Evolutionary conservation across 2,329 filamentous ascomycete genomes (phyloP).

Genomic region (Colletotrichum kahawae): DNA sequence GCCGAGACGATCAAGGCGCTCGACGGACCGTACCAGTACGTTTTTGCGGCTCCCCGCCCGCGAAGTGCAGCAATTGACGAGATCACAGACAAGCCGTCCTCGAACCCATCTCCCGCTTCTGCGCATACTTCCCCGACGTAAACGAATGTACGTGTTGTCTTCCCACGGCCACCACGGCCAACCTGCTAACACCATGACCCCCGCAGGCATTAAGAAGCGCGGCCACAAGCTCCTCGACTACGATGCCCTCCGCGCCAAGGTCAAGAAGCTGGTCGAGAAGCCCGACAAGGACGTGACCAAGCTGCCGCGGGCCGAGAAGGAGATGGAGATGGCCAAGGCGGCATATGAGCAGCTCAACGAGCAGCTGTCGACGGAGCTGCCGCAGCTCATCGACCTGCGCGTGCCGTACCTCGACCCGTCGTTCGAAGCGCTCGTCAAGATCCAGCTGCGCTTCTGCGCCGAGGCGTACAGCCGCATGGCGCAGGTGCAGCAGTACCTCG

Average conservation of each 20-base stretch:
- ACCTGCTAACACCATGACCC: not conserved
- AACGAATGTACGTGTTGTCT: conserved; percentile 76
- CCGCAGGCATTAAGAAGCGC: conserved; percentile 91
- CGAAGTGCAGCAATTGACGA: conserved; percentile 16
- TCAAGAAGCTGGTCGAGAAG: conserved; percentile 97
- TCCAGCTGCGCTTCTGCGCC: conserved; percentile 95
- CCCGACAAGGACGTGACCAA: conserved; percentile 98
- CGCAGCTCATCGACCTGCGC: conserved; percentile 93
- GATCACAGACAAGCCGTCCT: conserved; percentile 79
- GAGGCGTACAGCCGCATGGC: conserved; percentile 98
- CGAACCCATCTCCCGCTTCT: conserved; percentile 94
- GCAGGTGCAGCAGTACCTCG: conserved; percentile 97
- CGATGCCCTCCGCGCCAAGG: conserved; percentile 91
- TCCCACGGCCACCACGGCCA: not conserved
- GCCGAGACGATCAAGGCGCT: conserved; percentile 98
- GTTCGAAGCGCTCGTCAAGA: conserved; percentile 98
- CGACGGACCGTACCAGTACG: conserved; percentile 87
- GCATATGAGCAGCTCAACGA: conserved; percentile 98
- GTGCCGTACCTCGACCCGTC: conserved; percentile 97
- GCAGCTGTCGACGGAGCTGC: conserved; percentile 89
- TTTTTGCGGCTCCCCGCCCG: rapidly evolving
- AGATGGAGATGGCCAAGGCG: conserved; percentile 90
- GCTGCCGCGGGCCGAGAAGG: conserved; percentile 93
- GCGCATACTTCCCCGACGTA: conserved; percentile 97
- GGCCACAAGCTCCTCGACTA: conserved; percentile 99